Percentiles rank a stretch among this genome's conserved stretches.
These are phyloP conservation scores for Fragaria vesca DNA, from an alignment of 306 rosid species.

Conservation along the genomic window DNA sequence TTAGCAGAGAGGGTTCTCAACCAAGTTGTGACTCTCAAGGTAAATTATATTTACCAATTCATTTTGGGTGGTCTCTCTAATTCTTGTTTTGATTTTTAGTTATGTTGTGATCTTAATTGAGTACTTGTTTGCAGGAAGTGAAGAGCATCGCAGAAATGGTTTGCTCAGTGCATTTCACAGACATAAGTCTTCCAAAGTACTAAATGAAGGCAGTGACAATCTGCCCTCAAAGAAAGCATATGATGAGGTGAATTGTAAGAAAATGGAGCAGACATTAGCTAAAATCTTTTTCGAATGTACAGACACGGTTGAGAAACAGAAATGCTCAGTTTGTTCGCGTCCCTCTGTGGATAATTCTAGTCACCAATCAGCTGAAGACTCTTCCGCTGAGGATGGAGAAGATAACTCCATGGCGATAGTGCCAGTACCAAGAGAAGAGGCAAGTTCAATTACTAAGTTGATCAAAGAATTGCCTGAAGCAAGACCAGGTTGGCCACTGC, in stretches of 20 bases:
- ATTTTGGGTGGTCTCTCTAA: neutral
- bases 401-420: slow-evolving; percentile 71
- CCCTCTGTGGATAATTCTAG: slow-evolving; percentile 31
- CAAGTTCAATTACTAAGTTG: slow-evolving; percentile 34
- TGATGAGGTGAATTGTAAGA: slow-evolving; percentile 19
- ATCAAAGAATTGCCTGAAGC: slow-evolving; percentile 45
- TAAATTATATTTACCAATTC: slow-evolving; percentile 16
- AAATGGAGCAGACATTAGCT: slow-evolving; percentile 53
- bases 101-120: slow-evolving; percentile 17
- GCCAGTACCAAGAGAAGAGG: slow-evolving; percentile 49
- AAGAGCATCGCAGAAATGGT: slow-evolving; percentile 37
- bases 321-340: slow-evolving; percentile 59
- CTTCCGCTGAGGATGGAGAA: slow-evolving; percentile 26
- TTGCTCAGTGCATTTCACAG: slow-evolving; percentile 49
- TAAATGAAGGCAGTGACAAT: slow-evolving; percentile 35
- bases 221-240: slow-evolving; percentile 18
- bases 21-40: slow-evolving; percentile 43
- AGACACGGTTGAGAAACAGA: slow-evolving; percentile 31
- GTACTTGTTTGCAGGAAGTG: slow-evolving; percentile 45
- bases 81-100: slow-evolving; percentile 10
- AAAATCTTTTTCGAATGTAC: slow-evolving; percentile 39
- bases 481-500: slow-evolving; percentile 96
- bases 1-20: slow-evolving; percentile 51
- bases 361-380: slow-evolving; percentile 39
- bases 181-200: slow-evolving; percentile 44